A percentile compares a stretch with the other conserved stretches of the same genome.
Conservation (phyloP, 108 stramenopile species). For the Nitzschia palea region DNA sequence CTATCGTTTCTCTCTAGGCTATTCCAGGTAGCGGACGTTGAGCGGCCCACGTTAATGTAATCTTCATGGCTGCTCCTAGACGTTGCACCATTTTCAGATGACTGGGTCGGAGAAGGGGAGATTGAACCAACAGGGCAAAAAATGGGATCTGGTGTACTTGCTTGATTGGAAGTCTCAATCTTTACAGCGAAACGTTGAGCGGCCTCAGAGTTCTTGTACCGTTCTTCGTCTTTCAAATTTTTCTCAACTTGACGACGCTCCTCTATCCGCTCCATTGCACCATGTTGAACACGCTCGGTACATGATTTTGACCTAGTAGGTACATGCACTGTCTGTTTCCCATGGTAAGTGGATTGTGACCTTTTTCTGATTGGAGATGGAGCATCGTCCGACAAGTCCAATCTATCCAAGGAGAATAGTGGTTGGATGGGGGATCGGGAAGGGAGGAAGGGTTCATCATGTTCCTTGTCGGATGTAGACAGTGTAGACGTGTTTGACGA, state of each 20-base stretch:
- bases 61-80: too few relatives aligned
- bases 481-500: constrained; percentile 8
- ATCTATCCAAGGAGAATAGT: constrained; percentile 29
- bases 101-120: not conserved
- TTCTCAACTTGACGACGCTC: too few relatives aligned
- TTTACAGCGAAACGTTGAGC: not conserved
- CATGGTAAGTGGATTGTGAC: not conserved
- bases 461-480: not conserved
- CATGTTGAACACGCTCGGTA: not conserved
- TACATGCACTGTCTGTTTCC: not conserved
- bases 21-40: too few relatives aligned
- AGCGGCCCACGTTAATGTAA: too few relatives aligned
- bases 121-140: not conserved
- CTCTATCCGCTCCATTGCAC: not conserved
- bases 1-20: not conserved
- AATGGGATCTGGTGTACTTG: not conserved
- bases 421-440: constrained; percentile 24
- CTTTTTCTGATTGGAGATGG: constrained; percentile 2
- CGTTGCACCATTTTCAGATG: not conserved
- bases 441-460: not conserved
- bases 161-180: not conserved
- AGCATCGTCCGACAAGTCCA: constrained; percentile 18
- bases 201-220: not conserved
- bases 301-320: not conserved
- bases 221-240: not conserved